Conservation (phyloP, 805 yeast species). For the Saturnispora bothae region DNA sequence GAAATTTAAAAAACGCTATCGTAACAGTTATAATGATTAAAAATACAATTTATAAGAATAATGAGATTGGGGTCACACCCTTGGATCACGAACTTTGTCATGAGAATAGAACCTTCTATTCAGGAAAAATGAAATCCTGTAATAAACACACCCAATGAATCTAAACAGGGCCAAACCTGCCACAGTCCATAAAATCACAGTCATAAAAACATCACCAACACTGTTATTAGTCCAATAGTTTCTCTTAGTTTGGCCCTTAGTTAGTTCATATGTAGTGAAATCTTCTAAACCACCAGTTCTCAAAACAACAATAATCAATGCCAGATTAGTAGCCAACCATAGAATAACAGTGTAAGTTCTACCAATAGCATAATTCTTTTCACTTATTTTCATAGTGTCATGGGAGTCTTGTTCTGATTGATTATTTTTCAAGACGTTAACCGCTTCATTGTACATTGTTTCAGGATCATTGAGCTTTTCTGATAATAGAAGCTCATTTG, state of each 20-base stretch:
- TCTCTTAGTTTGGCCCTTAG: conserved; percentile 19
- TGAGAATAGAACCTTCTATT: conserved; percentile 17
- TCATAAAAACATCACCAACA: conserved; percentile 45
- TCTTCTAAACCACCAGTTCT: conserved; percentile 70
- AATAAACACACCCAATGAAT: conserved; percentile 60
- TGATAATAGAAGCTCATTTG: conserved; percentile 19
- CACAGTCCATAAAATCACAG: conserved; percentile 84
- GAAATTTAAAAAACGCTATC: not conserved
- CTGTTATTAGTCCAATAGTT: conserved; percentile 13
- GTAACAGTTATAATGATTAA: not conserved
- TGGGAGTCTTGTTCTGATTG: conserved; percentile 37
- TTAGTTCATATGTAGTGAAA: conserved; percentile 14
- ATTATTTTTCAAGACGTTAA: conserved; percentile 20
- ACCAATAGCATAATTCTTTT: conserved; percentile 77
- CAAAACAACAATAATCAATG: conserved; percentile 67
- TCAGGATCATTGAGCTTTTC: conserved; percentile 25
- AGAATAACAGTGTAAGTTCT: conserved; percentile 79
- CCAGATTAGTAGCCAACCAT: conserved; percentile 80
- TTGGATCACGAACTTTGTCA: not conserved
- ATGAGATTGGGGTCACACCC: not conserved
- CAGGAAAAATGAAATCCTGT: conserved; percentile 22
- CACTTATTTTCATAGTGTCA: conserved; percentile 17
- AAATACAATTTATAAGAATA: not conserved
- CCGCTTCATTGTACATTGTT: conserved; percentile 20
- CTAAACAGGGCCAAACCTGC: conserved; percentile 78